phyloP scores from a whole-genome alignment of 352 stramenopile genomes.

The Globisporangium camurandrum region DNA sequence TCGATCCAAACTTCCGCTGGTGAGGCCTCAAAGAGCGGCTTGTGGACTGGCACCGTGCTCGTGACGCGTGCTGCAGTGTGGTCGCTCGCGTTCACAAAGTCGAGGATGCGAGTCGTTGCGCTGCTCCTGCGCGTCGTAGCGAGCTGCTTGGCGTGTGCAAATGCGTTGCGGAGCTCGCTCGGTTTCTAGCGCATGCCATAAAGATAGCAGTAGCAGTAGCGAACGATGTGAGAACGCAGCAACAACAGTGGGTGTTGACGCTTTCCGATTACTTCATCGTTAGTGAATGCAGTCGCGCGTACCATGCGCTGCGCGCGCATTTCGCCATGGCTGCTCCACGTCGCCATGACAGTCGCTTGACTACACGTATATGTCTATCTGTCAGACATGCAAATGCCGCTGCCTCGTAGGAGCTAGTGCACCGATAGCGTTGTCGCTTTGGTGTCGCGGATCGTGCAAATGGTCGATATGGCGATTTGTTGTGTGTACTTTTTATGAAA shows the following conservation, averaged over 20 bases:
- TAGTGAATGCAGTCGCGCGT: background rate
- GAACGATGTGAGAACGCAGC: background rate
- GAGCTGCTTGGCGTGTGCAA: constrained; percentile 43
- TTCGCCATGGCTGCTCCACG: constrained; percentile 12
- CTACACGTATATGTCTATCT: no score
- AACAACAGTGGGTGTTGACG: background rate
- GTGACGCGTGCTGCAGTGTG: constrained; percentile 46
- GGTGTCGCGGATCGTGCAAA: background rate
- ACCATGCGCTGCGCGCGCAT: constrained; percentile 16
- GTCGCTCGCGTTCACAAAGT: constrained; percentile 68
- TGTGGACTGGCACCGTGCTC: constrained; percentile 71
- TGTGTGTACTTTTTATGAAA: background rate
- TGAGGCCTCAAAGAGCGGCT: constrained; percentile 82
- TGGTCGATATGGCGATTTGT: background rate
- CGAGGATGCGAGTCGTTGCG: constrained; percentile 33
- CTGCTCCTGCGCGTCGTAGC: constrained; percentile 30
- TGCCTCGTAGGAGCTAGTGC: background rate
- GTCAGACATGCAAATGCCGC: background rate
- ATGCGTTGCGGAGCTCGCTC: constrained; percentile 58
- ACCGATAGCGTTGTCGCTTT: background rate
- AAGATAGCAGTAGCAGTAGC: background rate
- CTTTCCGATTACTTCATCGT: no score
- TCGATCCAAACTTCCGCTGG: constrained; percentile 87
- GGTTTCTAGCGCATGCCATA: constrained; percentile 31
- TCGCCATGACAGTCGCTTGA: constrained; percentile 1